These are phyloP conservation scores for Aspergillus hiratsukae DNA, from an alignment of 2,329 filamentous ascomycete genomes.

Conservation along the genomic window DNA sequence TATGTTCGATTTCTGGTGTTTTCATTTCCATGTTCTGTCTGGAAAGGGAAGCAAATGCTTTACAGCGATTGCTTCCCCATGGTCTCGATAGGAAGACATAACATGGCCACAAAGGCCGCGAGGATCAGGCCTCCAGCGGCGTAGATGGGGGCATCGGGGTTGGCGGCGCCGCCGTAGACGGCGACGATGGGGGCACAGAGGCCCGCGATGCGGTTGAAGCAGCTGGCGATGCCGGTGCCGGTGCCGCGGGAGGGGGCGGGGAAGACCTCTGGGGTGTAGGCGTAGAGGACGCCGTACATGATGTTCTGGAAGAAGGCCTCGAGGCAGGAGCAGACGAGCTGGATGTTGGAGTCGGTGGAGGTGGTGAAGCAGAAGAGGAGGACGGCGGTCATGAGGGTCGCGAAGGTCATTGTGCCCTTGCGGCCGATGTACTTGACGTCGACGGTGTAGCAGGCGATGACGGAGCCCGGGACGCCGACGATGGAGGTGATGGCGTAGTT, in stretches of 20 bases:
- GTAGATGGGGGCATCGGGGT: constrained; percentile 43
- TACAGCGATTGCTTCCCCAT: constrained; percentile 41
- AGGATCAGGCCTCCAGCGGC: constrained; percentile 42
- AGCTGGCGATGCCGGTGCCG: constrained; percentile 47
- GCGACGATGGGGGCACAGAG: constrained; percentile 44
- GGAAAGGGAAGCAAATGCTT: background rate
- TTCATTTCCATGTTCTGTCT: too few relatives aligned
- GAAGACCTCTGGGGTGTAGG: constrained; percentile 58
- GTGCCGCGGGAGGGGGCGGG: constrained; percentile 53
- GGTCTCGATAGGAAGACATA: constrained; percentile 44
- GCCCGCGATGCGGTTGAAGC: constrained; percentile 42
- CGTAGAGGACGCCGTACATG: constrained; percentile 55
- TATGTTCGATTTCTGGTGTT: too few relatives aligned
- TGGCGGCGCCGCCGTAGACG: constrained; percentile 34
- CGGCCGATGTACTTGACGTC: constrained; percentile 60
- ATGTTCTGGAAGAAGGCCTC: constrained; percentile 56
- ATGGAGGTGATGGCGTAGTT: constrained; percentile 79
- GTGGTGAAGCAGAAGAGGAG: constrained; percentile 54
- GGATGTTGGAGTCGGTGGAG: constrained; percentile 44
- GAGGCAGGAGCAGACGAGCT: constrained; percentile 50
- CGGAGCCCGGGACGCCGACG: constrained; percentile 69
- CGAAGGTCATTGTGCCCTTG: constrained; percentile 53
- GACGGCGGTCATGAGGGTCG: constrained; percentile 49
- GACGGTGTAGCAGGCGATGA: constrained; percentile 71
- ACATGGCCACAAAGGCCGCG: constrained; percentile 44